Evolutionary conservation across 2,329 filamentous ascomycete species (phyloP), one percentile per base, ranked within the genome.

Genomic region (Aspergillus pseudotamarii): DNA sequence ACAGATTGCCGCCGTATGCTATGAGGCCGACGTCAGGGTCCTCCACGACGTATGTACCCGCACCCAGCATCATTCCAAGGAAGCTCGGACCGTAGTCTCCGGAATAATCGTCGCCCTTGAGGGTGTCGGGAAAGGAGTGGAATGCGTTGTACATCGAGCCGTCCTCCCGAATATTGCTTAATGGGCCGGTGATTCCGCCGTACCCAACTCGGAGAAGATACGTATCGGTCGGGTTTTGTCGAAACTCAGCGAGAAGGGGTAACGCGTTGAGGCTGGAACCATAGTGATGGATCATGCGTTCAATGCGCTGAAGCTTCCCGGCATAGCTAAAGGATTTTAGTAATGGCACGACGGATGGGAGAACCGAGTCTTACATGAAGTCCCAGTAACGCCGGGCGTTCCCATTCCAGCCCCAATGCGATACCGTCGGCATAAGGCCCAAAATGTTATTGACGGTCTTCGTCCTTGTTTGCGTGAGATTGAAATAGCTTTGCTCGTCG

Each of bases 341-440:
- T 9, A 45, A 46, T 45, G 23, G 12, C 43, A 21, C 45, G 10
- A 12, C 14, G 16, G 4, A 6, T 23, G 19, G 32, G 32, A 26
- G 46, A 10, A 57, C 19, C n/a, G 32, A 9, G 50, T 48, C 43
- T 5, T 60, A 72, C 74, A 83, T 73, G 58, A 85, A 86, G 68
- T 88, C 86, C 86, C 86, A 88, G 71, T 88, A 88, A 6, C 86
- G 75, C 1, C 86, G 80, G 0, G 86, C 85, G 64, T 88, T 88
- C 14, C 86, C 86, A 58, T 88, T 87, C 83, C 83, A 88, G 3
- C 84, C 86, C 86, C 86, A 88, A 65, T 88, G 86, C 0, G 85
- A 78, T 0, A 88, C 82, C 0, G 84, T 85, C 0, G 86, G 85
- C 78, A 82, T 86, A 65, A 84, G 88, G 0, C 83, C 86, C 1